These are phyloP conservation scores for Rhynchospora breviuscula DNA, from an alignment of 176 grass and related monocot species.

Conservation along the genomic window DNA sequence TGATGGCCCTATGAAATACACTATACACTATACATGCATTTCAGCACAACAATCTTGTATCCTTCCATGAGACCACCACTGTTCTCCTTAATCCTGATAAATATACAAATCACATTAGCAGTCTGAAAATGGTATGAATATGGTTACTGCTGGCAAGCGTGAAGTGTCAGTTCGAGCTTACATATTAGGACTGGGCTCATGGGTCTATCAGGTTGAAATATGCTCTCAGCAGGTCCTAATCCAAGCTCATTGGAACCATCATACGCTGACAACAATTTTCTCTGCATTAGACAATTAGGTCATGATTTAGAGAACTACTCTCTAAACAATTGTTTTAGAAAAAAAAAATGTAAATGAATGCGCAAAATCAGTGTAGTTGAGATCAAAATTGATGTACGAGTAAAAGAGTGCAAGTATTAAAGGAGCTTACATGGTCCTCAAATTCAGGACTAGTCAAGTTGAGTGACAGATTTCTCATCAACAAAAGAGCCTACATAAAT, in stretches of 20 bases:
- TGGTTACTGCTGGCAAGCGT: background rate
- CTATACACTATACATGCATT: conserved; percentile 22
- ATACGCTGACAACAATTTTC: conserved; percentile 54
- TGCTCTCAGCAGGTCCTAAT: conserved; percentile 35
- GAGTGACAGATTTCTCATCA: conserved; percentile 96
- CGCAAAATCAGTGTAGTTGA: background rate
- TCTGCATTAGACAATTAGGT: conserved; percentile 40
- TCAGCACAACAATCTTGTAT: background rate
- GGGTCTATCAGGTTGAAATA: conserved; percentile 38
- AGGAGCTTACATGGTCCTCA: conserved; percentile 89
- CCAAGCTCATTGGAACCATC: conserved; percentile 34
- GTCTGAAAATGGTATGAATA: background rate
- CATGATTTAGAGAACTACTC: background rate
- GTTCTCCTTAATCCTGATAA: background rate
- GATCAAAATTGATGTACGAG: conserved; percentile 7
- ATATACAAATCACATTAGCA: background rate
- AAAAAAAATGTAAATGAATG: background rate
- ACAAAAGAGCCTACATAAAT: conserved; percentile 60
- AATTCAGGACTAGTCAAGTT: conserved; percentile 95
- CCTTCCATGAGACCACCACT: background rate
- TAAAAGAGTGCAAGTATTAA: conserved; percentile 27
- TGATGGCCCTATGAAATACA: background rate
- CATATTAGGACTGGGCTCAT: conserved; percentile 42
- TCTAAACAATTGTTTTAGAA: background rate
- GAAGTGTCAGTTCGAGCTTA: conserved; percentile 30